Evolutionary conservation across 2,329 filamentous ascomycete species (phyloP).

Genomic region (Rhynchosporium secalis): DNA sequence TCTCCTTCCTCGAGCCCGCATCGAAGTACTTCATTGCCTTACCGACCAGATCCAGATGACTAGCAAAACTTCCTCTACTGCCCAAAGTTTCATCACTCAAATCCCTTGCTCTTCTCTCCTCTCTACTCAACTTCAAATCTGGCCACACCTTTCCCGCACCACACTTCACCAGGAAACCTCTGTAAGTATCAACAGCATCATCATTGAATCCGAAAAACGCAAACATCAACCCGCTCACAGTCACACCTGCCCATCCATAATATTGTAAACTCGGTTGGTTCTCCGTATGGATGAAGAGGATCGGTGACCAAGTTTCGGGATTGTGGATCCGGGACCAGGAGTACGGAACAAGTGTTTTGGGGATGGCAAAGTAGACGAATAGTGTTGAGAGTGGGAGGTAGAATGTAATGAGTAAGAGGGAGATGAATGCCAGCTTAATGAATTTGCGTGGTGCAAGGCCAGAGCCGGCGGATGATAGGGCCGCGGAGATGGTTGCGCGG

Average conservation of each 20-base stretch:
- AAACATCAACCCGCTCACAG: conserved; percentile 56
- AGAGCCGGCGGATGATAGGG: conserved; percentile 52
- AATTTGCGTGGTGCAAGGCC: conserved; percentile 60
- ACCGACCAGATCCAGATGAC: conserved; percentile 32
- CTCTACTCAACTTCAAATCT: conserved; percentile 21
- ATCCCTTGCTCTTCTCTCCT: conserved; percentile 10
- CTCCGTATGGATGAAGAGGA: conserved; percentile 47
- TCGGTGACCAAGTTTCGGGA: conserved; percentile 47
- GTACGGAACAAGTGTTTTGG: conserved; percentile 44
- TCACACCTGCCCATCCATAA: conserved; percentile 59
- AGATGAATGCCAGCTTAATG: conserved; percentile 59
- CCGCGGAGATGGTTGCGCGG: conserved; percentile 55
- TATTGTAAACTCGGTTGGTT: conserved; percentile 46
- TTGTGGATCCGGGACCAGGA: conserved; percentile 56
- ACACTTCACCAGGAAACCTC: conserved; percentile 23
- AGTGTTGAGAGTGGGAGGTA: conserved; percentile 55
- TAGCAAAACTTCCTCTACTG: conserved; percentile 13
- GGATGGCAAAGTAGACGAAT: conserved; percentile 52
- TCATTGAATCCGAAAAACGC: conserved; percentile 64
- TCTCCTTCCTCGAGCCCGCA: conserved; percentile 17
- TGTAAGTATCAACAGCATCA: conserved; percentile 59
- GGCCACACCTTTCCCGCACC: conserved; percentile 34
- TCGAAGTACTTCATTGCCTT: conserved; percentile 34
- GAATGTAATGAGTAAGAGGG: conserved; percentile 49
- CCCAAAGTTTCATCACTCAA: background rate